Conservation (phyloP, 345 rosid species). For the Nasturtium officinale region DNA sequence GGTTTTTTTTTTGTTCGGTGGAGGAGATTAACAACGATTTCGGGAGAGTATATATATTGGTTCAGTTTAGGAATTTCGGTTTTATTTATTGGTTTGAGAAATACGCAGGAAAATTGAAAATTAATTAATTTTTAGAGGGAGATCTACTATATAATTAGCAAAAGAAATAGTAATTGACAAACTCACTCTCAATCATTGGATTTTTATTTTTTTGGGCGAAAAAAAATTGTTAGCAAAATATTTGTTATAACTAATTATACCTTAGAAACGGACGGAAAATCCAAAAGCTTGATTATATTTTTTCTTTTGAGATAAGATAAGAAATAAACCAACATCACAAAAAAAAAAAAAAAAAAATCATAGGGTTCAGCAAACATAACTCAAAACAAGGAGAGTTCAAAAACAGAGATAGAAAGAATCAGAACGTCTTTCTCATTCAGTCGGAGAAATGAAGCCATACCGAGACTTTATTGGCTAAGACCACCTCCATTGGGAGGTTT, state of each 20-base stretch:
- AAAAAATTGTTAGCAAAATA: neutral
- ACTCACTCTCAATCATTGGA: neutral
- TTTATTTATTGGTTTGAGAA: neutral
- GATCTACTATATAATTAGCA: neutral
- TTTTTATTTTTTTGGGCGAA: neutral
- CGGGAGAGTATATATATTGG: conserved; percentile 7
- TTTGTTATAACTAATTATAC: too few relatives aligned
- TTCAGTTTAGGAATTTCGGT: neutral
- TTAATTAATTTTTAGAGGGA: neutral
- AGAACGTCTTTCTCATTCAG: neutral
- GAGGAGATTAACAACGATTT: neutral
- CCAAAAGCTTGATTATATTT: neutral
- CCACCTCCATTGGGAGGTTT: too few relatives aligned
- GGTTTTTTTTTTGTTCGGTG: neutral
- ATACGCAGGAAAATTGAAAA: neutral
- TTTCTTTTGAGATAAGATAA: too few relatives aligned
- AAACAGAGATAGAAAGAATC: neutral
- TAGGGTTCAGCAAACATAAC: too few relatives aligned
- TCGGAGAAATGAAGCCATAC: neutral
- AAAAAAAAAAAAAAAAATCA: too few relatives aligned
- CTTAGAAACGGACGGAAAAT: neutral
- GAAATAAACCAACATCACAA: too few relatives aligned
- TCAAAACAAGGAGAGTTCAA: neutral
- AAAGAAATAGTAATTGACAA: neutral
- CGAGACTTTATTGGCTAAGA: too few relatives aligned